Conservation (phyloP, 805 yeast genomes). For the Candida montana region DNA sequence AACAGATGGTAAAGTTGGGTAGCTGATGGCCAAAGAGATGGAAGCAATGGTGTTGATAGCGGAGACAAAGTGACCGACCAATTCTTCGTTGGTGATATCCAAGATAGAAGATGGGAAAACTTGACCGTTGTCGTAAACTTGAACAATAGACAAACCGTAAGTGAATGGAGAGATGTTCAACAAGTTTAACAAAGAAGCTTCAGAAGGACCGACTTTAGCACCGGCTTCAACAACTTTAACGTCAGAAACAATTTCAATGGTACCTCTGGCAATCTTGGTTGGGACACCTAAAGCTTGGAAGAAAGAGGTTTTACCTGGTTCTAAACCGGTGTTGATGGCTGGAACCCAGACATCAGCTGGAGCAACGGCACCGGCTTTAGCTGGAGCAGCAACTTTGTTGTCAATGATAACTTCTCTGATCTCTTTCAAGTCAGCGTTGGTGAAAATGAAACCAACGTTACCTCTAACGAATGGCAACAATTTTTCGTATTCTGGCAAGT, state of each 20-base stretch:
- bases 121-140: slow-evolving; percentile 98
- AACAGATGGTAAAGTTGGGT: slow-evolving; percentile 99
- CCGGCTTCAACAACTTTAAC: slow-evolving; percentile 90
- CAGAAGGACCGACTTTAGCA: slow-evolving; percentile 95
- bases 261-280: slow-evolving; percentile 99
- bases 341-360: slow-evolving; percentile 97
- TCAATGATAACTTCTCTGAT: slow-evolving; percentile 83
- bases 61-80: slow-evolving; percentile 83
- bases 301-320: slow-evolving; percentile 99
- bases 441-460: slow-evolving; percentile 99
- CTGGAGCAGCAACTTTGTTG: slow-evolving; percentile 99
- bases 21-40: slow-evolving; percentile 93
- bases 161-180: slow-evolving; percentile 99
- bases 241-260: slow-evolving; percentile 97
- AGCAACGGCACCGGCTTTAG: slow-evolving; percentile 99
- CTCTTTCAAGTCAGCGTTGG: slow-evolving; percentile 88
- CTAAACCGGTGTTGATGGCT: slow-evolving; percentile 99
- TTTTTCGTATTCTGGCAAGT: slow-evolving; percentile 94
- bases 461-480: slow-evolving; percentile 93
- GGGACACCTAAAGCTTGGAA: slow-evolving; percentile 99
- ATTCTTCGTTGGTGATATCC: slow-evolving; percentile 98
- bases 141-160: slow-evolving; percentile 94
- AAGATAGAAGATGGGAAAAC: slow-evolving; percentile 94
- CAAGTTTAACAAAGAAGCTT: slow-evolving; percentile 98
- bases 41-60: slow-evolving; percentile 94